Conservation (phyloP, 2,329 filamentous ascomycete species). For the Amauroascus niger region DNA sequence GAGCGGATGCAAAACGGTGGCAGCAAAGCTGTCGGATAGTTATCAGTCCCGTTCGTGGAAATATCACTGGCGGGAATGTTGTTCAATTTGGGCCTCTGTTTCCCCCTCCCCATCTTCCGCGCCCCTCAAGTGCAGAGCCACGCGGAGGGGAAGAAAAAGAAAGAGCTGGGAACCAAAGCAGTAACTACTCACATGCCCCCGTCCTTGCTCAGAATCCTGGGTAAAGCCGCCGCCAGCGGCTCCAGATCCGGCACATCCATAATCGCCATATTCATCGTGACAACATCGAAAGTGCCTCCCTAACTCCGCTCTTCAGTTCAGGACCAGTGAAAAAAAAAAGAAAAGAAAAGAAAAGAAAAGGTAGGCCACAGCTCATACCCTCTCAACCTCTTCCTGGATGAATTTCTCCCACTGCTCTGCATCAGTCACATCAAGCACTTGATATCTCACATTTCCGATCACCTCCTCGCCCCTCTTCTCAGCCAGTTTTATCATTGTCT, state of each 20-base stretch:
- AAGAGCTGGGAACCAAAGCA: no score
- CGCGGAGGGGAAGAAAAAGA: not conserved
- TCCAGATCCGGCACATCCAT: constrained; percentile 41
- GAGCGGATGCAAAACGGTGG: constrained; percentile 43
- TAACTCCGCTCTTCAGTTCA: constrained; percentile 14
- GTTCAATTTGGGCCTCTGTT: not conserved
- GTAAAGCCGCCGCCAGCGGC: constrained; percentile 36
- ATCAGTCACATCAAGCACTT: constrained; percentile 35
- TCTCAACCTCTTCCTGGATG: constrained; percentile 15
- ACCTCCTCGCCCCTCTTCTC: constrained; percentile 15
- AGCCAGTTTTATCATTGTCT: constrained; percentile 35
- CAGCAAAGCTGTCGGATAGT: constrained; percentile 34
- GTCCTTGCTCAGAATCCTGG: constrained; percentile 33
- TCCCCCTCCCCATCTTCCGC: not conserved
- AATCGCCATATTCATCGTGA: constrained; percentile 43
- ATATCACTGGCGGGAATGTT: no score
- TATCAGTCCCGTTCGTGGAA: not conserved
- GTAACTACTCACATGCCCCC: constrained; percentile 31
- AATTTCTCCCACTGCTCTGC: constrained; percentile 26
- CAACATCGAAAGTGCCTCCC: constrained; percentile 34
- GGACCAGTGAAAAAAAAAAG: not conserved
- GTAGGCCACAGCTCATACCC: not conserved
- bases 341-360: not conserved
- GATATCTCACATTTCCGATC: constrained; percentile 24
- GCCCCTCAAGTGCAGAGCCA: not conserved